Conservation (phyloP, 2,329 filamentous ascomycete genomes). For the Lachnellula cervina region DNA sequence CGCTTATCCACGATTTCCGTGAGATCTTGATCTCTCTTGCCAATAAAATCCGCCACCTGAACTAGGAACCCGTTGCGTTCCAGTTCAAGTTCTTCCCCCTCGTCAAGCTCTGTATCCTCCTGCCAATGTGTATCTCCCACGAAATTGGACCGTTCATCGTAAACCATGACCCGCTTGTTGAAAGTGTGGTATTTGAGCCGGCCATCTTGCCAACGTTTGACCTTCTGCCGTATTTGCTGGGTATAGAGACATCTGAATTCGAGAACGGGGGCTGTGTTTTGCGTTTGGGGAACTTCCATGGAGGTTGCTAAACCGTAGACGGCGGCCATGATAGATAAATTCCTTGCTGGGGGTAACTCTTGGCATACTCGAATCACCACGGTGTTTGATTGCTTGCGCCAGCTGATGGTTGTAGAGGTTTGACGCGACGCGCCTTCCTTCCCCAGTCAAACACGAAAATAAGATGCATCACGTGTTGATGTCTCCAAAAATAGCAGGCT, state of each 20-base stretch:
- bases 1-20: conserved; percentile 69
- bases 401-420: background rate
- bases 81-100: conserved; percentile 77
- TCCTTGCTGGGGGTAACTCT: background rate
- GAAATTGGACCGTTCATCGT: conserved; percentile 74
- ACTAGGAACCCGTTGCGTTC: conserved; percentile 73
- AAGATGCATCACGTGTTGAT: background rate
- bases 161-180: conserved; percentile 87
- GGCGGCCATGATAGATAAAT: conserved; percentile 5
- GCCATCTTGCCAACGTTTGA: conserved; percentile 93
- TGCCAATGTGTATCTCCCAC: conserved; percentile 84
- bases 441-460: background rate
- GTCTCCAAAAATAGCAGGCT: background rate
- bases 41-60: conserved; percentile 73
- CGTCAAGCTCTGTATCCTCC: conserved; percentile 60
- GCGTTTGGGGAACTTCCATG: conserved; percentile 23
- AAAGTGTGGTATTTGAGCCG: conserved; percentile 82
- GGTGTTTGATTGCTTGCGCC: too few species aligned
- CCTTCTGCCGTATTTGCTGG: conserved; percentile 76
- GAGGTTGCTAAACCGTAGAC: conserved; percentile 4
- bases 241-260: conserved; percentile 87
- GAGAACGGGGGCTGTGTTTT: conserved; percentile 66
- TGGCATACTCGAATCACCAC: background rate
- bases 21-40: conserved; percentile 70
- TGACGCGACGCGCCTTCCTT: conserved; percentile 5